These are phyloP conservation scores for Spongispora temasekensis DNA, from an alignment of 1,284 basidiomycete species.

Conservation along the genomic window DNA sequence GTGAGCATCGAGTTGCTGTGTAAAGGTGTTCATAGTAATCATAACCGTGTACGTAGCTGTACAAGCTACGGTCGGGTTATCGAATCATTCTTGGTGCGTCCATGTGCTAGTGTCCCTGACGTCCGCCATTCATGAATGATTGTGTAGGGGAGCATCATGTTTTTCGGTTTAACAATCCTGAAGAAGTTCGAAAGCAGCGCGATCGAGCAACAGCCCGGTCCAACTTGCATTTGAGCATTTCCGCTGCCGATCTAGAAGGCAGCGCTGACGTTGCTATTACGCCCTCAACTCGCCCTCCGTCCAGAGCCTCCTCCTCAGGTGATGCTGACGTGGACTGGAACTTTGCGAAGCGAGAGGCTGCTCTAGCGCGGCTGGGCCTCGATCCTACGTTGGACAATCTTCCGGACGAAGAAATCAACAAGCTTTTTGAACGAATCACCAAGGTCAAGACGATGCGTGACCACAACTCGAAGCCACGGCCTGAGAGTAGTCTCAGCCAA, in stretches of 20 bases:
- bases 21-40: constrained; percentile 24
- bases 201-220: constrained; percentile 75
- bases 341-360: constrained; percentile 90
- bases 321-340: constrained; percentile 88
- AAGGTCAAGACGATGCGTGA: constrained; percentile 90
- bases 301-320: constrained; percentile 67
- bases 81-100: constrained; percentile 87
- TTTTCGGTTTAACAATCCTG: constrained; percentile 96
- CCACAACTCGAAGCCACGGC: constrained; percentile 67
- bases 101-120: constrained; percentile 8
- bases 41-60: constrained; percentile 49
- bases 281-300: constrained; percentile 64
- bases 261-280: constrained; percentile 44
- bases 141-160: constrained; percentile 90
- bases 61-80: constrained; percentile 88
- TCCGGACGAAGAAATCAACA: constrained; percentile 91
- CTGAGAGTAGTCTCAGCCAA: constrained; percentile 83
- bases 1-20: constrained; percentile 42
- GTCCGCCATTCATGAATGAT: not conserved
- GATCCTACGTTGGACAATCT: constrained; percentile 89
- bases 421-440: constrained; percentile 88
- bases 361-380: constrained; percentile 77
- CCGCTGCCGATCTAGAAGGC: constrained; percentile 63
- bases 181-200: constrained; percentile 88
- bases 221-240: constrained; percentile 62